These are phyloP conservation scores for Penicillium glabrum DNA, from an alignment of 2,329 filamentous ascomycete genomes.

Conservation along the genomic window DNA sequence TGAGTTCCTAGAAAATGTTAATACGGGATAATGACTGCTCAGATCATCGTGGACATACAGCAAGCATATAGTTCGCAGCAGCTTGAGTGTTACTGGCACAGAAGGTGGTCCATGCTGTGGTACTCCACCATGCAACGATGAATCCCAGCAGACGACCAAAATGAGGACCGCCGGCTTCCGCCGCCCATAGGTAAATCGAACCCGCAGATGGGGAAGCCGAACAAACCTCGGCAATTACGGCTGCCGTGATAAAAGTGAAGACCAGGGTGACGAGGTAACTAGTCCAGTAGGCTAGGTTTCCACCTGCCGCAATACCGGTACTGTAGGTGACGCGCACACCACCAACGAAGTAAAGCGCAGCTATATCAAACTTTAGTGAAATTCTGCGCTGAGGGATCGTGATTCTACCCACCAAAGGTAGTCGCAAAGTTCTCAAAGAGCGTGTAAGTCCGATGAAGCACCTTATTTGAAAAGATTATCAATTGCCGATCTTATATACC, in stretches of 20 bases:
- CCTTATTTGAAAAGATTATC: slow-evolving; percentile 34
- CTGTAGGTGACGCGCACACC: slow-evolving; percentile 62
- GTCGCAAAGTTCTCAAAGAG: slow-evolving; percentile 61
- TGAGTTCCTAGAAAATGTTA: slow-evolving; percentile 49
- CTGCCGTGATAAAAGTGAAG: slow-evolving; percentile 62
- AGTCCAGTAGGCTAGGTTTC: slow-evolving; percentile 63
- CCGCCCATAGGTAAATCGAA: slow-evolving; percentile 63
- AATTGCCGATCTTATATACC: background rate
- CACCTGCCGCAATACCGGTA: slow-evolving; percentile 62
- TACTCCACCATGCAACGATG: slow-evolving; percentile 65
- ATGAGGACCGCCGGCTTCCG: slow-evolving; percentile 56
- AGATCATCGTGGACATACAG: slow-evolving; percentile 36
- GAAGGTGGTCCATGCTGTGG: slow-evolving; percentile 62
- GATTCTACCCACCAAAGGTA: slow-evolving; percentile 51
- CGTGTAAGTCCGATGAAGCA: slow-evolving; percentile 58
- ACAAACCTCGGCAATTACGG: slow-evolving; percentile 61
- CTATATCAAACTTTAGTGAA: slow-evolving; percentile 32
- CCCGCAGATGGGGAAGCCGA: slow-evolving; percentile 60
- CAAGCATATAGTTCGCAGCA: slow-evolving; percentile 55
- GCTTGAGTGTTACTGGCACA: slow-evolving; percentile 56
- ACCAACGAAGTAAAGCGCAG: slow-evolving; percentile 62
- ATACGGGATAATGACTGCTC: background rate
- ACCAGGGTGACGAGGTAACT: slow-evolving; percentile 61
- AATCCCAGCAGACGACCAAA: slow-evolving; percentile 60
- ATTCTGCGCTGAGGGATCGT: background rate